These are phyloP conservation scores for Zelopaecilomyces penicillatus DNA, from an alignment of 2,329 filamentous ascomycete species.

Conservation along the genomic window DNA sequence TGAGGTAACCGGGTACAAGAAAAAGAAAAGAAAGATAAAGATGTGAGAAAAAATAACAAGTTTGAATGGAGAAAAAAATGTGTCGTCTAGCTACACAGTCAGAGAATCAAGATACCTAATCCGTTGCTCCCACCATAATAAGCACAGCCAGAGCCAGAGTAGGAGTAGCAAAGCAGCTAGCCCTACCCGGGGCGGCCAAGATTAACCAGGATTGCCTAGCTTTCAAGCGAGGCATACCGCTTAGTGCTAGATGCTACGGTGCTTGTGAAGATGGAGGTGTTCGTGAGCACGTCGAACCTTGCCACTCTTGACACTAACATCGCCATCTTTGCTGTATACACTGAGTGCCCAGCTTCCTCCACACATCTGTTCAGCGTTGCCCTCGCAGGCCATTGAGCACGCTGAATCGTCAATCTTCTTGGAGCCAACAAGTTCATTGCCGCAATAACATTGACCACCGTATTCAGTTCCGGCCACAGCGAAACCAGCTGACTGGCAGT, in stretches of 20 bases:
- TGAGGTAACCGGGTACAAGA: too few species aligned
- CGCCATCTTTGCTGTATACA: slow-evolving; percentile 33
- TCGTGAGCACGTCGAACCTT: slow-evolving; percentile 28
- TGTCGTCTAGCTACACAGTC: too few species aligned
- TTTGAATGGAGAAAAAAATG: too few species aligned
- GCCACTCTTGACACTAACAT: slow-evolving; percentile 17
- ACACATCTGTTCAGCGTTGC: slow-evolving; percentile 38
- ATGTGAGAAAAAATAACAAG: too few species aligned
- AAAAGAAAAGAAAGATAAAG: too few species aligned
- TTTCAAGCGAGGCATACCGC: background rate
- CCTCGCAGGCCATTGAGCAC: slow-evolving; percentile 40
- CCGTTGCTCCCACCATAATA: too few species aligned
- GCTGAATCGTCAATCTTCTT: slow-evolving; percentile 33
- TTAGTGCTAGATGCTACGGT: slow-evolving; percentile 22
- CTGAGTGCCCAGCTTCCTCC: slow-evolving; percentile 40
- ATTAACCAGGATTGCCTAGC: too few species aligned
- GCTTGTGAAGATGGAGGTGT: slow-evolving; percentile 23
- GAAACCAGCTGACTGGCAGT: slow-evolving; percentile 36
- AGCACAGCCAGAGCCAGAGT: too few species aligned
- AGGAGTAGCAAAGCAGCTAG: too few species aligned
- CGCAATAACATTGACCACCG: slow-evolving; percentile 46
- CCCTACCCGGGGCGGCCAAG: too few species aligned
- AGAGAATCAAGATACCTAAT: too few species aligned
- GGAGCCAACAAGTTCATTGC: slow-evolving; percentile 24
- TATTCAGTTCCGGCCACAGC: slow-evolving; percentile 43